Base-by-base conservation (phyloP, 2,329 filamentous ascomycete species). In the Tympanopsis confertula region DNA sequence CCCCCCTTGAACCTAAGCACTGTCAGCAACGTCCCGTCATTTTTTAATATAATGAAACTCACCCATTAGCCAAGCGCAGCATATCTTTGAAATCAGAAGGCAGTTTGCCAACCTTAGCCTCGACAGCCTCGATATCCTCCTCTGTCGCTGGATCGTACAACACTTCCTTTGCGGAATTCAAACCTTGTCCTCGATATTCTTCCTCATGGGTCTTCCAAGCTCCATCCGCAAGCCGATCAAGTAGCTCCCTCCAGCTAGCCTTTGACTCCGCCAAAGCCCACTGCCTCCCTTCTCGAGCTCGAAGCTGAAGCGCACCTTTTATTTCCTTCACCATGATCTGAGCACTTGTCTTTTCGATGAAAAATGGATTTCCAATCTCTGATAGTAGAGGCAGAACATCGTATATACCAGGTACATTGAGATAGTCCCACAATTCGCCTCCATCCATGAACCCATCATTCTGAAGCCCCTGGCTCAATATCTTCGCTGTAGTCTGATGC, bases 41-140 rank as follows among this genome's bases (percentile, higher is more conserved):
- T 14, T 5, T 13, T n/a, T 14, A 15, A 10, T 17, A 38, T 29
- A 37, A n/a, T 17, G 13, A 5, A 14, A 44, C 41, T 32, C 28
- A 45, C 39, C 43, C 41, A 38, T 44, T 40, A 4, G 43, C 35
- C 29, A 44, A 19, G 19, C 38, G 26, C 17, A 41, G 15, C 41
- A 45, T 45, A 1, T 42, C 41, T n/a, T 42, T 44, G 5, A 45
- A 44, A 13, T 42, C 41, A 3, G 19, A 14, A 10, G 43, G 39
- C 12, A 43, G 19, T 28, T 39, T 28, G 7, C 43, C 43, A 38
- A 37, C 14, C 18, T 38, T 22, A 7, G 37, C 13, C 20, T 45
- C 43, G 5, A 37, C 39, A 18, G n/a, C 26, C 13, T 36, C 20
- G 17, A 45, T 45, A 32, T 42, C 39, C 7, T 37, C 38, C 20